Conservation (phyloP, 106 monocot species). For the Dendrobium catenatum region DNA sequence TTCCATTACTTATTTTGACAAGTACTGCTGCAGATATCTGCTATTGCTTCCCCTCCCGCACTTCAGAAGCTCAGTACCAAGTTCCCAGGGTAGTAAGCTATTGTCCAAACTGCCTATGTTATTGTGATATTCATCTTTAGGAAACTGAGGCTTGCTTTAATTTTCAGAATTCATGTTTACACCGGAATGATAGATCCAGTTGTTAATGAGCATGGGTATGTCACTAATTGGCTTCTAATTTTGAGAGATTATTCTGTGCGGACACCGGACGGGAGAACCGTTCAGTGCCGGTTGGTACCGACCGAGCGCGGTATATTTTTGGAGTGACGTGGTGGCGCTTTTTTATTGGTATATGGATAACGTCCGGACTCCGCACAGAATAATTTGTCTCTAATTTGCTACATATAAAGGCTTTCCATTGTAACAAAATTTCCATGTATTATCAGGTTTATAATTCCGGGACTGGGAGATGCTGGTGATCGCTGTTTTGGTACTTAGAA, state of each 20-base stretch:
- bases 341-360: no score
- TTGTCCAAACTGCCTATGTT: neutral
- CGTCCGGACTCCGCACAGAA: no score
- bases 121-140: neutral
- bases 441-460: slow-evolving; percentile 83
- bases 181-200: slow-evolving; percentile 80
- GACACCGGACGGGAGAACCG: no score
- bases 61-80: slow-evolving; percentile 78
- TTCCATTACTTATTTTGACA: neutral
- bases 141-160: neutral
- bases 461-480: slow-evolving; percentile 93
- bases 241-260: no score
- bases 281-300: no score
- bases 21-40: slow-evolving; percentile 54
- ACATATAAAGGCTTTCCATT: neutral
- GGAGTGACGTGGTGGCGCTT: no score
- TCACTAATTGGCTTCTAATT: neutral
- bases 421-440: neutral
- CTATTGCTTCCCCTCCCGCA: slow-evolving; percentile 88
- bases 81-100: slow-evolving; percentile 87
- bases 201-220: slow-evolving; percentile 85
- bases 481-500: slow-evolving; percentile 75
- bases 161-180: slow-evolving; percentile 70
- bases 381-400: neutral
- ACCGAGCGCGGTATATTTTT: no score